phyloP scores from a whole-genome alignment of 441 rosid genomes.

The Populus hybrid region DNA sequence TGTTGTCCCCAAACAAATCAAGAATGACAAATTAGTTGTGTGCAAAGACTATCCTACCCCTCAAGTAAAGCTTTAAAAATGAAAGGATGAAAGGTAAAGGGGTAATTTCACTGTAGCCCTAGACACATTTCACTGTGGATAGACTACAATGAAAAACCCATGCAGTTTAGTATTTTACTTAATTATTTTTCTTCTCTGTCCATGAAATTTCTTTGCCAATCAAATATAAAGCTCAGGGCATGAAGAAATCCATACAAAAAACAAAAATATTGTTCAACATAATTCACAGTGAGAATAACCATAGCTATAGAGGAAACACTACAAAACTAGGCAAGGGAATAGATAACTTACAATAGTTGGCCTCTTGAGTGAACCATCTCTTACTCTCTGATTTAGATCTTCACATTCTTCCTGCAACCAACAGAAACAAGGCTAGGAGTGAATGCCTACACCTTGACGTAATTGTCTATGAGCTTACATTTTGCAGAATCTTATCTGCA shows the following conservation, averaged over 20 bases:
- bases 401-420: slow-evolving; percentile 57
- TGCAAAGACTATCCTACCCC: no score
- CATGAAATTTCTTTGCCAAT: not conserved
- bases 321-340: not conserved
- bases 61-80: no score
- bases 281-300: not conserved
- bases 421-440: slow-evolving; percentile 18
- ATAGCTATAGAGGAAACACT: not conserved
- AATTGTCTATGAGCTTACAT: not conserved
- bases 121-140: no score
- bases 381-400: slow-evolving; percentile 41
- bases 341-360: slow-evolving; percentile 46
- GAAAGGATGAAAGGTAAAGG: no score
- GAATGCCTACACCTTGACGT: not conserved
- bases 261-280: not conserved
- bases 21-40: no score
- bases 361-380: slow-evolving; percentile 35
- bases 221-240: not conserved
- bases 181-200: not conserved
- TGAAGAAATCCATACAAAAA: not conserved
- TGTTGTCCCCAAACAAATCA: no score
- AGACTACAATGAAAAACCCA: no score
- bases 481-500: not conserved
- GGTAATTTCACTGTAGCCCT: no score
- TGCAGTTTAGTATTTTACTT: no score